Conservation (phyloP, 2,329 filamentous ascomycete species). For the Eurotiales sp. region DNA sequence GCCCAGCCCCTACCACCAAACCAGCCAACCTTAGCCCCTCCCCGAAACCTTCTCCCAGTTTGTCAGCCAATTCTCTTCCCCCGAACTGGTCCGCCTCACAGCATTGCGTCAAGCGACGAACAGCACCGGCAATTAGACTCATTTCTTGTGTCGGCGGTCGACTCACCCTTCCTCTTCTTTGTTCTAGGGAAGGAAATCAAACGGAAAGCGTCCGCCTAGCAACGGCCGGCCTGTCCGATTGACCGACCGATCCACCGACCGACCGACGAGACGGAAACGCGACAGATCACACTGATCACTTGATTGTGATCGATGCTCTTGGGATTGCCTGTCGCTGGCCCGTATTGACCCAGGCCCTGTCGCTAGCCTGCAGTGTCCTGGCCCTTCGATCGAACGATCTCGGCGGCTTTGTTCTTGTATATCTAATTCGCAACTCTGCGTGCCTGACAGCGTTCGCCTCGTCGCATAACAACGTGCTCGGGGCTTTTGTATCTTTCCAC, state of each 20-base stretch:
- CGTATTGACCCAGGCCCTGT: constrained; percentile 29
- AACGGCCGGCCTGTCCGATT: constrained; percentile 3
- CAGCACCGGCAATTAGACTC: too few species aligned
- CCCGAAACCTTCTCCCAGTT: constrained; percentile 10
- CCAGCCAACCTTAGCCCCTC: constrained; percentile 13
- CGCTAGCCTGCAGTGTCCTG: constrained; percentile 34
- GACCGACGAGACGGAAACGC: too few species aligned
- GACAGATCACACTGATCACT: constrained; percentile 9
- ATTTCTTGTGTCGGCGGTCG: neutral
- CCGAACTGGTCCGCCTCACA: neutral
- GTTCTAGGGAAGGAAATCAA: neutral
- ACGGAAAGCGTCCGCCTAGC: neutral
- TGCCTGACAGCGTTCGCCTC: constrained; percentile 10
- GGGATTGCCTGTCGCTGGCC: constrained; percentile 24
- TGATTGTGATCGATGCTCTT: constrained; percentile 32
- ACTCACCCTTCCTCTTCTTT: constrained; percentile 3
- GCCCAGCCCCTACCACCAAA: constrained; percentile 13
- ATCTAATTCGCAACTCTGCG: constrained; percentile 7
- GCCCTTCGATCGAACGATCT: constrained; percentile 32
- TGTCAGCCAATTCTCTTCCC: constrained; percentile 6
- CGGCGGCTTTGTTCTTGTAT: constrained; percentile 23
- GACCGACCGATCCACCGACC: too few species aligned
- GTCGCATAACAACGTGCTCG: neutral
- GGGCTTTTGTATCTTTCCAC: neutral
- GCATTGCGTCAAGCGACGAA: neutral